Percentiles rank a stretch among this genome's conserved stretches.
Conservation (phyloP, 2,329 filamentous ascomycete genomes). For the Daldinia eschscholtzii region DNA sequence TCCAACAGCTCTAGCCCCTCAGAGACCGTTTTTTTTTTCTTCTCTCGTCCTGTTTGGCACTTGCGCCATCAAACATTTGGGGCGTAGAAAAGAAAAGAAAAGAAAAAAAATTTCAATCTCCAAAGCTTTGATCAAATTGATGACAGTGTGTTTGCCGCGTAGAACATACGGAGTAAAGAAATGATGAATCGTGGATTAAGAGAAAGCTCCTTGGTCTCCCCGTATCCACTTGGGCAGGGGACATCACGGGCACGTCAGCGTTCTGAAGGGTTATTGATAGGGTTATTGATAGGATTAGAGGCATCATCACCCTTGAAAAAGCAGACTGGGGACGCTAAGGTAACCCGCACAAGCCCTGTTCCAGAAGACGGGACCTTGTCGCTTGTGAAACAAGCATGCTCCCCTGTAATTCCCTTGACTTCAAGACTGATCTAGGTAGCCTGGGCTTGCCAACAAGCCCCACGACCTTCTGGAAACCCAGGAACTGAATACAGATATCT, state of each 20-base stretch:
- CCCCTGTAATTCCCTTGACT: conserved; percentile 62
- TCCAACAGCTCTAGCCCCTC: conserved; percentile 37
- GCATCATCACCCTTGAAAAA: conserved; percentile 41
- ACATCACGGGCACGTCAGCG: conserved; percentile 48
- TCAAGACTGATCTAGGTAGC: conserved; percentile 56
- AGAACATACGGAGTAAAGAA: conserved; percentile 34
- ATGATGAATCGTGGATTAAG: conserved; percentile 43
- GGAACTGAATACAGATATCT: conserved; percentile 41
- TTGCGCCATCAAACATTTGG: conserved; percentile 43
- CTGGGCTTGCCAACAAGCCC: conserved; percentile 61
- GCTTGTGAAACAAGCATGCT: conserved; percentile 65
- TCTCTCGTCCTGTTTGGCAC: conserved; percentile 38
- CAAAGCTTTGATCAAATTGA: conserved; percentile 39
- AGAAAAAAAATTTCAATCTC: conserved; percentile 30
- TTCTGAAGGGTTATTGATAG: conserved; percentile 38
- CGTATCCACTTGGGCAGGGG: conserved; percentile 45
- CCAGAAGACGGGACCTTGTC: conserved; percentile 56
- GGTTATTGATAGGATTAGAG: conserved; percentile 36
- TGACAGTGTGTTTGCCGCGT: conserved; percentile 44
- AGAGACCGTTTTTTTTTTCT: conserved; percentile 27
- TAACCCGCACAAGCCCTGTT: conserved; percentile 53
- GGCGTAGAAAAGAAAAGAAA: conserved; percentile 28
- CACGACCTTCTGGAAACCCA: conserved; percentile 59
- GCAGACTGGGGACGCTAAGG: conserved; percentile 44
- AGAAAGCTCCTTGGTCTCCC: conserved; percentile 41